Base-by-base conservation (phyloP, 106 monocot species). In the Vanilla planifolia region DNA sequence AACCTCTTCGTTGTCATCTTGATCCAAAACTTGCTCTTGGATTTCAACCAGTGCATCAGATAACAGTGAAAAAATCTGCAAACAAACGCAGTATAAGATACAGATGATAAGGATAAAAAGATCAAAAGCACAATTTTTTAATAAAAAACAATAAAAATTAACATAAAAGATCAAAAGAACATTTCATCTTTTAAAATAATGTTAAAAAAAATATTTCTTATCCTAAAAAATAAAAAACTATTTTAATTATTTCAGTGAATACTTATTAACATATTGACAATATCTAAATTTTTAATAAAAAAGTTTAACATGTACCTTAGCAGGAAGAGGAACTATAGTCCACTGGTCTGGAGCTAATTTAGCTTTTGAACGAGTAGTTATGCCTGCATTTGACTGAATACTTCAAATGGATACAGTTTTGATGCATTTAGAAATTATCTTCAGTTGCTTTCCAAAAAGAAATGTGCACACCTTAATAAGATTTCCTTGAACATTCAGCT, bases 321-420 rank as follows among this genome's bases (percentile, higher is more conserved):
- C 65, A 70, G 81, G 84, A 67, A 98, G 85, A 50, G 85, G 82
- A 72, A 91, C 58, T 29, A 75, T 23, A 32, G 98, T 85, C 84
- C 88, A 98, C 21, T 72, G 71, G 2, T 98, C 88, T 15, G 91
- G 98, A 45, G 79, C 69, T 43, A 73, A 36, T 73, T 85, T 88
- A 19, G 91, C 71, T 82, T 85, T 98, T 16, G 98, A 98, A 50
- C 98, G 91, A 55, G 98, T 98, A 7, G 55, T 85, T 63, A 98
- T 92, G 51, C 98, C 98, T 79, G 74, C 56, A 79, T 63, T 48
- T 24, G 79, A 78, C 98, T 98, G 72, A 13, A 65, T 47, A 25
- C 37, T 22, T 27, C 14, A 39, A 50, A 19, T 36, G 46, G 22
- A 24, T 76, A n/a, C 51, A 72, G 55, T 45, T 62, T 16, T 47